These are phyloP conservation scores for Lyophyllum decastes DNA, from an alignment of 768 basidiomycete species.

Conservation along the genomic window DNA sequence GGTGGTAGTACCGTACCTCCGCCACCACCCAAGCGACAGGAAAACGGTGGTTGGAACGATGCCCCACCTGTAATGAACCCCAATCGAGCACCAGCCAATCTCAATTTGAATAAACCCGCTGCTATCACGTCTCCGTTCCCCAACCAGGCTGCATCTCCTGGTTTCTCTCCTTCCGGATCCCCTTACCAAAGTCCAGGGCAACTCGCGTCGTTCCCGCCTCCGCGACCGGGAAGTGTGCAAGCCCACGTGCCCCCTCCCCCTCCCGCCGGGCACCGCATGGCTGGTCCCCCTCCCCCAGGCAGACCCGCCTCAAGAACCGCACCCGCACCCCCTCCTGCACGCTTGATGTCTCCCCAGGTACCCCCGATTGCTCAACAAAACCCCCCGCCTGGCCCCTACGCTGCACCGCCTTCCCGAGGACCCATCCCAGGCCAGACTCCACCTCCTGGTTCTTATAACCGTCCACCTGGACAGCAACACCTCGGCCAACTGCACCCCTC, in stretches of 20 bases:
- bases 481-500: constrained; percentile 37
- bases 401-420: constrained; percentile 42
- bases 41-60: constrained; percentile 92
- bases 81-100: constrained; percentile 52
- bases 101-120: constrained; percentile 53
- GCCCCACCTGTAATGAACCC: constrained; percentile 57
- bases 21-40: constrained; percentile 63
- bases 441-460: constrained; percentile 41
- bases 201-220: constrained; percentile 55
- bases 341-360: constrained; percentile 50
- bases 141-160: constrained; percentile 52
- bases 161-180: constrained; percentile 40
- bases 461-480: constrained; percentile 26
- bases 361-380: constrained; percentile 40
- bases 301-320: constrained; percentile 28
- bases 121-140: constrained; percentile 92
- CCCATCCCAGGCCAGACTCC: constrained; percentile 43
- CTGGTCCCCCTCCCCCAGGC: constrained; percentile 32
- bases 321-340: constrained; percentile 34
- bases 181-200: constrained; percentile 47
- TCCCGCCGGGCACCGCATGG: constrained; percentile 36
- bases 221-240: constrained; percentile 62
- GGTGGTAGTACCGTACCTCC: constrained; percentile 29
- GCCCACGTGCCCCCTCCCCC: constrained; percentile 46
- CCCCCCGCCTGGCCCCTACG: constrained; percentile 49